Percentiles rank a stretch among this genome's conserved stretches.
Conservation (phyloP, 1,139 yeast genomes). For the Diutina sp. region DNA sequence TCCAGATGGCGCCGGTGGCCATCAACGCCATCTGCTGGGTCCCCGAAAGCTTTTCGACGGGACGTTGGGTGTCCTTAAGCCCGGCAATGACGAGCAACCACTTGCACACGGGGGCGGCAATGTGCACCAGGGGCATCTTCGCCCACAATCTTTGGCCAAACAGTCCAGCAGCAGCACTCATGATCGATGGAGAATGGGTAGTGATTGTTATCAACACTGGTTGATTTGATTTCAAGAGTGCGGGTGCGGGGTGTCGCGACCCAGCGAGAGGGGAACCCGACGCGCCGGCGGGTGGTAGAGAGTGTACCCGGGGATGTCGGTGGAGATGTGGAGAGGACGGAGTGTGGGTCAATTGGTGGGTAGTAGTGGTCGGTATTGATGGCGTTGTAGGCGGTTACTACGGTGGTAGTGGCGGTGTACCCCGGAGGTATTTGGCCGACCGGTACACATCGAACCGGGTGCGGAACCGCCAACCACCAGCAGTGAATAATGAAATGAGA, state of each 20-base stretch:
- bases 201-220: background rate
- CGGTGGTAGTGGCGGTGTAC: too few species aligned
- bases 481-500: background rate
- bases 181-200: background rate
- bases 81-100: constrained; percentile 94
- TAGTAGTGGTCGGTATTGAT: too few species aligned
- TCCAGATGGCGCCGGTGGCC: constrained; percentile 94
- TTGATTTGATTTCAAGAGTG: background rate
- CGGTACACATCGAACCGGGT: background rate
- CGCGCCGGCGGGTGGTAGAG: too few species aligned
- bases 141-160: constrained; percentile 1
- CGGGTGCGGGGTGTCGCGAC: background rate
- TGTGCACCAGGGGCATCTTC: constrained; percentile 41
- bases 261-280: background rate
- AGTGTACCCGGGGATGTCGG: background rate
- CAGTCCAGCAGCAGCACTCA: constrained; percentile 1
- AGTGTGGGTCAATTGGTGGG: background rate
- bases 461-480: background rate
- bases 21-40: constrained; percentile 84
- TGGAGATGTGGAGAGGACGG: background rate
- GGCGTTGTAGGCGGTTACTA: too few species aligned
- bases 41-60: constrained; percentile 84
- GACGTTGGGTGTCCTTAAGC: constrained; percentile 71
- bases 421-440: background rate
- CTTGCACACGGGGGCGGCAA: constrained; percentile 65